These are phyloP conservation scores for Colletotrichum sp. DNA, from an alignment of 2,329 filamentous ascomycete species.

Conservation along the genomic window DNA sequence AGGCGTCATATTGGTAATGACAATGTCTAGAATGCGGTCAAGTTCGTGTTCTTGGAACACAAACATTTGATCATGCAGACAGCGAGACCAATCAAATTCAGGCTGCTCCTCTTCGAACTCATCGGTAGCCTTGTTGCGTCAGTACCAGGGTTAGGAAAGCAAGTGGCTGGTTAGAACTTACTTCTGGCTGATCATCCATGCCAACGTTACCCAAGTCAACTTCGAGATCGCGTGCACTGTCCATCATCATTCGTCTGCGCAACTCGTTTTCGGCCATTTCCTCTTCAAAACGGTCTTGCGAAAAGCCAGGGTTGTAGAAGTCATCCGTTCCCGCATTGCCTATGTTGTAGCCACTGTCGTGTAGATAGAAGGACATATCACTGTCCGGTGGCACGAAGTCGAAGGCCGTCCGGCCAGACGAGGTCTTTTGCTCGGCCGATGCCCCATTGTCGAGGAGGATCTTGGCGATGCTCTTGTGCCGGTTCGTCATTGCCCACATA, in stretches of 20 bases:
- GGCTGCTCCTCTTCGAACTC: conserved; percentile 88
- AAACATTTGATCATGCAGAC: conserved; percentile 98
- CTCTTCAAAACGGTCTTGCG: conserved; percentile 93
- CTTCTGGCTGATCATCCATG: conserved; percentile 93
- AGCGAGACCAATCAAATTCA: conserved; percentile 95
- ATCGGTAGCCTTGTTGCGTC: conserved; percentile 45
- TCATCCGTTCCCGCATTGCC: conserved; percentile 84
- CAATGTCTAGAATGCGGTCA: conserved; percentile 88
- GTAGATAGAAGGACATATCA: conserved; percentile 94
- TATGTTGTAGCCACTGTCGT: conserved; percentile 91
- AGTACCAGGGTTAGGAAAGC: conserved; percentile 27
- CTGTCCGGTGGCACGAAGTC: conserved; percentile 96
- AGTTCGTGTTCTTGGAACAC: conserved; percentile 97
- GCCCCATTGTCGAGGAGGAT: conserved; percentile 90
- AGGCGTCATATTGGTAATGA: conserved; percentile 98
- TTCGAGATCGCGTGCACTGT: conserved; percentile 95
- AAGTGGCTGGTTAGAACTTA: conserved; percentile 41
- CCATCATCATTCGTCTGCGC: conserved; percentile 98
- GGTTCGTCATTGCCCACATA: conserved; percentile 99
- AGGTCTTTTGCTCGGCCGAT: conserved; percentile 94
- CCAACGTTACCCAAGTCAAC: conserved; percentile 96
- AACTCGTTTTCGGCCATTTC: conserved; percentile 97
- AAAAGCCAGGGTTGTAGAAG: conserved; percentile 92
- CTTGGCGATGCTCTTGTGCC: conserved; percentile 96
- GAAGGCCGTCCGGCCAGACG: conserved; percentile 89